These are phyloP conservation scores for Centaurea solstitialis DNA, from an alignment of 129 eudicot species.

Conservation along the genomic window DNA sequence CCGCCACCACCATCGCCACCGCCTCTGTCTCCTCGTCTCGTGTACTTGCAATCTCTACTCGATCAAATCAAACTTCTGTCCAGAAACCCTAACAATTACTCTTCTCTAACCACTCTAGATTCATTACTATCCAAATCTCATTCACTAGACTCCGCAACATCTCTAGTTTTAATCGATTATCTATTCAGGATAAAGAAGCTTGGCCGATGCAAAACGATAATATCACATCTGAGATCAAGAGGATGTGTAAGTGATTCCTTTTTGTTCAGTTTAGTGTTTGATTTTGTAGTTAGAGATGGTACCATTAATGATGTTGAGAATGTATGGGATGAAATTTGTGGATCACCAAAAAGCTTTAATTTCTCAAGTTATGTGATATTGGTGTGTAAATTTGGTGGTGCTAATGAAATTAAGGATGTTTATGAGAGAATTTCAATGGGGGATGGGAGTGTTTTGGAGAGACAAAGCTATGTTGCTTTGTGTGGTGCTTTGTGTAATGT, in stretches of 20 bases:
- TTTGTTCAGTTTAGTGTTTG: constrained; percentile 39
- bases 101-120: constrained; percentile 32
- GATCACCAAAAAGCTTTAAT: constrained; percentile 20
- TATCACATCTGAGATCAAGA: constrained; percentile 28
- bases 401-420: constrained; percentile 36
- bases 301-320: constrained; percentile 35
- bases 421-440: constrained; percentile 27
- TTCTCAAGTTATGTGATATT: constrained; percentile 38
- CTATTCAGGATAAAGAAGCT: constrained; percentile 40
- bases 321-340: constrained; percentile 41
- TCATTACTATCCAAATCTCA: constrained; percentile 26
- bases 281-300: constrained; percentile 30
- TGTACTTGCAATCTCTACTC: constrained; percentile 13
- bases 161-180: constrained; percentile 27
- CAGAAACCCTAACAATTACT: constrained; percentile 18
- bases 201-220: constrained; percentile 31
- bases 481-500: constrained; percentile 41
- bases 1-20: neutral
- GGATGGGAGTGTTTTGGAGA: constrained; percentile 22
- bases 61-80: constrained; percentile 27
- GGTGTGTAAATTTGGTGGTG: constrained; percentile 42
- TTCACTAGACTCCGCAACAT: constrained; percentile 24
- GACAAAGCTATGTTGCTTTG: constrained; percentile 39
- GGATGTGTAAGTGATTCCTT: constrained; percentile 28
- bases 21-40: neutral